Evolutionary conservation across 1,284 basidiomycete genomes (phyloP), one percentile per base, ranked within the genome.

Genomic region (Earliella scabrosa): DNA sequence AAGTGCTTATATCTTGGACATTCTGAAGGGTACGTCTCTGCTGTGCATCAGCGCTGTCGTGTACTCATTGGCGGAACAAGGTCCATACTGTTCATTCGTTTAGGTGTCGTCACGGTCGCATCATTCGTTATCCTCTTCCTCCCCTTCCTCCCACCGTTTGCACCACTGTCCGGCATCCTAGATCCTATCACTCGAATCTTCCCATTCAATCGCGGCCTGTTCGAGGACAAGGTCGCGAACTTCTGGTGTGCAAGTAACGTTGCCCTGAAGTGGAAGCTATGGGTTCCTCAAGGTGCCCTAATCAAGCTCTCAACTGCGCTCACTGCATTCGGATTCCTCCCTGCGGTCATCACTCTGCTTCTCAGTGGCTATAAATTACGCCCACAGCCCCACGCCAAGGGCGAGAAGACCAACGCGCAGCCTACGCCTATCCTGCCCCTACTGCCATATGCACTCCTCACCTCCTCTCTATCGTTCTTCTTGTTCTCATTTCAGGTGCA

Each of bases 151-250:
- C 81, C 83, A 31, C 86, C 81, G 4, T 79, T 87, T 50, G 77
- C 78, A 14, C 80, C 81, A 18, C 69, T 77, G 16, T 73, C 74
- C 16, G 66, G 72, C 36, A 76, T 91, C 52, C 58, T 79, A n/a
- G 83, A 88, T 60, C 85, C 92, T 3, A 76, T 95, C 43, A 79
- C 78, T 23, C 87, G 95, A 14, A 93, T 97, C 62, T 97, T 98
- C 70, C 95, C 95, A 0, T 92, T 98, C 68, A 81, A 84, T 4
- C 87, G 93, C 39, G 95, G 95, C 8, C 79, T 98, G 5, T 97
- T 97, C 66, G 95, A 98, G 71, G 95, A 97, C 77, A 97, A 97
- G 70, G 95, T 98, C 21, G 92, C 95, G 43, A 98, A 97, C 70
- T 92, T 97, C 67, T 98, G 95, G 92, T 97, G 93, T 69, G 90